These are phyloP conservation scores for Lindgomyces ingoldianus DNA, from an alignment of 495 filamentous ascomycete species.

Conservation along the genomic window DNA sequence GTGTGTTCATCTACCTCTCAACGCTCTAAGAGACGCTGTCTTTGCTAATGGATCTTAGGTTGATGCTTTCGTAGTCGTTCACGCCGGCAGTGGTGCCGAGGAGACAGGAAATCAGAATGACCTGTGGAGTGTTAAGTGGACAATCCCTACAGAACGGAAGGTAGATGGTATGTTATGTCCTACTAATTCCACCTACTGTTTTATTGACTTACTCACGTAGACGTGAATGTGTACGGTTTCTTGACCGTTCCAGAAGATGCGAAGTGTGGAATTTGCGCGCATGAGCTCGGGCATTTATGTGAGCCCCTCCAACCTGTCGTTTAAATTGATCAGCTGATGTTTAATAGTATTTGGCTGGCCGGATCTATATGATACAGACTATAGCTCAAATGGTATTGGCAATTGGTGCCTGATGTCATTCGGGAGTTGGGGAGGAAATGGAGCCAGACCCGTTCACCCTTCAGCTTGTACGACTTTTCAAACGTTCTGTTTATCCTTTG, in stretches of 20 bases:
- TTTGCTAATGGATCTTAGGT: constrained; percentile 1
- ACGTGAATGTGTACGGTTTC: constrained; percentile 23
- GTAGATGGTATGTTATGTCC: constrained; percentile 5
- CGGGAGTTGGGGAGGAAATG: constrained; percentile 22
- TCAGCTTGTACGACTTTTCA: constrained; percentile 8
- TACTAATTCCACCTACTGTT: neutral
- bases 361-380: constrained; percentile 26
- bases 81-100: constrained; percentile 23
- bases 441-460: constrained; percentile 22
- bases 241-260: constrained; percentile 25
- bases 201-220: neutral
- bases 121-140: constrained; percentile 28
- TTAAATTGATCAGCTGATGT: neutral
- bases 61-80: constrained; percentile 29
- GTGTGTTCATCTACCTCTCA: neutral
- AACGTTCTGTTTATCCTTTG: neutral
- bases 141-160: constrained; percentile 2
- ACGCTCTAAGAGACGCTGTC: neutral
- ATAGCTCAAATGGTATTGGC: constrained; percentile 19
- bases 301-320: neutral
- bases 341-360: constrained; percentile 23
- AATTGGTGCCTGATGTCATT: constrained; percentile 27
- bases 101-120: constrained; percentile 7
- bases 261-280: constrained; percentile 24
- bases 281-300: constrained; percentile 17